A percentile compares a stretch with the other conserved stretches of the same genome.
phyloP scores from a whole-genome alignment of 2,329 filamentous ascomycete species.

The Nothopassalora personata region DNA sequence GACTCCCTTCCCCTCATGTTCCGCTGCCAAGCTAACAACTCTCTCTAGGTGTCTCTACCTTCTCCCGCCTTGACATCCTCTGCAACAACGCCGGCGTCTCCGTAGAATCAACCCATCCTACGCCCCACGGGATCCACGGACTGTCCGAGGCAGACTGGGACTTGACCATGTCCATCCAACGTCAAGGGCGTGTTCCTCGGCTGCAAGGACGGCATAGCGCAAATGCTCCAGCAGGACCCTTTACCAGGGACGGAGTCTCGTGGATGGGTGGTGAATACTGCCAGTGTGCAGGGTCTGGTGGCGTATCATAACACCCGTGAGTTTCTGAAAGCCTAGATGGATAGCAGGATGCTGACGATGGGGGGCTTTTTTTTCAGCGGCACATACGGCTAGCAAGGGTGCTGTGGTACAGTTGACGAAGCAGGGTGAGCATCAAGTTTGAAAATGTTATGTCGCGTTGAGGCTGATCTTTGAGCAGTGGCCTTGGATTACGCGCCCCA shows the following conservation, averaged over 20 bases:
- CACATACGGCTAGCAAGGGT: slow-evolving; percentile 46
- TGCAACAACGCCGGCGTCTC: slow-evolving; percentile 12
- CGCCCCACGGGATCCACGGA: slow-evolving; percentile 28
- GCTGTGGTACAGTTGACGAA: slow-evolving; percentile 45
- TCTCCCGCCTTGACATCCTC: slow-evolving; percentile 23
- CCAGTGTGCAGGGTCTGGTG: slow-evolving; percentile 34
- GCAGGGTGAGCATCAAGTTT: slow-evolving; percentile 14
- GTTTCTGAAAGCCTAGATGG: neutral
- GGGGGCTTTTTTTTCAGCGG: slow-evolving; percentile 21
- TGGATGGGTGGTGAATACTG: slow-evolving; percentile 39
- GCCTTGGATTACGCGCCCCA: slow-evolving; percentile 31
- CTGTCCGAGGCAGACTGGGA: slow-evolving; percentile 34
- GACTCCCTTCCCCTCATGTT: neutral
- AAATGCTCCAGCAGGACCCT: slow-evolving; percentile 36
- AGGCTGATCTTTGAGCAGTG: slow-evolving; percentile 17
- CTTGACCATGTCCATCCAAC: slow-evolving; percentile 34
- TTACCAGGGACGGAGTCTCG: slow-evolving; percentile 24
- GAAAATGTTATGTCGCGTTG: neutral
- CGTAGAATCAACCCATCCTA: slow-evolving; percentile 25
- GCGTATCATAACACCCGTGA: slow-evolving; percentile 28
- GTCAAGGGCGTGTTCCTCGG: slow-evolving; percentile 37
- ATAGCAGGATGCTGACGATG: neutral
- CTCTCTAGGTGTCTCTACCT: slow-evolving; percentile 21
- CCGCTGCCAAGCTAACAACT: neutral
- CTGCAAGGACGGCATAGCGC: slow-evolving; percentile 35